Percentiles rank a stretch among this genome's conserved stretches.
phyloP scores from a whole-genome alignment of 441 rosid genomes.

The Eutrema salsugineum region DNA sequence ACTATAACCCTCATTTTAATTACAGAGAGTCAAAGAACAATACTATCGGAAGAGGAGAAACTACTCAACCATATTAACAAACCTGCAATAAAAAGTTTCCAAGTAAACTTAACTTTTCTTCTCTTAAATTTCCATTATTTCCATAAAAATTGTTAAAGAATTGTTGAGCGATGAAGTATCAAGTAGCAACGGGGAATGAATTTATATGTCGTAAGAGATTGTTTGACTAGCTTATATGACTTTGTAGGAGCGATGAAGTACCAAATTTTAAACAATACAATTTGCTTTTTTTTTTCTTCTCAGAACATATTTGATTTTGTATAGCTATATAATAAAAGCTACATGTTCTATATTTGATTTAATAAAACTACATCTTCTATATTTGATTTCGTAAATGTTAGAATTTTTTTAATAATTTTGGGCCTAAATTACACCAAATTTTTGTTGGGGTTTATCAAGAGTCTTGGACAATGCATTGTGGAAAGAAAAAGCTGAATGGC shows the following conservation, averaged over 20 bases:
- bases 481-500: not conserved
- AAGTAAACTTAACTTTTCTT: not conserved
- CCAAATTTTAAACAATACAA: too few relatives aligned
- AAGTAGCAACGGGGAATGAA: not conserved
- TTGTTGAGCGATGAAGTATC: not conserved
- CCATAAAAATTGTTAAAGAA: not conserved
- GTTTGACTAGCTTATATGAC: too few relatives aligned
- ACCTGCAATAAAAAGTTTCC: constrained; percentile 24
- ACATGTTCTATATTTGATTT: too few relatives aligned
- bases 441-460: too few relatives aligned
- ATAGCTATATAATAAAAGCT: not conserved
- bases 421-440: too few relatives aligned
- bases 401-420: too few relatives aligned
- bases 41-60: not conserved
- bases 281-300: too few relatives aligned
- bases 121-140: not conserved
- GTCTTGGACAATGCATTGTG: not conserved
- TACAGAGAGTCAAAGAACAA: not conserved
- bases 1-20: not conserved
- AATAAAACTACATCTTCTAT: too few relatives aligned
- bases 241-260: too few relatives aligned
- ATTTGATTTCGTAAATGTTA: too few relatives aligned
- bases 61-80: constrained; percentile 20
- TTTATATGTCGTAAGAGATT: not conserved
- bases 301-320: not conserved